phyloP scores from a whole-genome alignment of 1,284 basidiomycete species.

The Rhodotorula sp. region DNA sequence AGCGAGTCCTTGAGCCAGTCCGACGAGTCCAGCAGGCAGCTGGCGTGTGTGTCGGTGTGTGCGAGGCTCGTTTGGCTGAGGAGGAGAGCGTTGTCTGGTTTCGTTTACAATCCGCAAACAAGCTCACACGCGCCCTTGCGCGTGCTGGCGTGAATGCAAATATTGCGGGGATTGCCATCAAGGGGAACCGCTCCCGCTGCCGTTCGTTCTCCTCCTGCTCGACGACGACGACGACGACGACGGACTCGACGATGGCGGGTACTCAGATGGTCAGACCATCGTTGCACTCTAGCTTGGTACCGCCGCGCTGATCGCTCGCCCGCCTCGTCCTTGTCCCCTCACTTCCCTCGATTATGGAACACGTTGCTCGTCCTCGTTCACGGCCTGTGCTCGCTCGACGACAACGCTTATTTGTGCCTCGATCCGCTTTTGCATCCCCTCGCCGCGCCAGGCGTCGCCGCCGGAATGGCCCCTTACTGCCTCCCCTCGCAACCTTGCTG shows the following conservation, averaged over 20 bases:
- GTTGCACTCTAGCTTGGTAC: no score
- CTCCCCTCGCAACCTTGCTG: constrained; percentile 15
- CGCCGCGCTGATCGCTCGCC: not conserved
- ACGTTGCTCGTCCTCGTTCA: not conserved
- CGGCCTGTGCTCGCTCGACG: no score
- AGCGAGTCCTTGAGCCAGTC: no score
- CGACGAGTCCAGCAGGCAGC: not conserved
- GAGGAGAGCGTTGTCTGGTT: not conserved
- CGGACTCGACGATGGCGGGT: no score
- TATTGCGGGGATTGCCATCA: no score
- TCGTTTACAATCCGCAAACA: no score
- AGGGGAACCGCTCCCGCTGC: no score
- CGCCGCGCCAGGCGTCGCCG: not conserved
- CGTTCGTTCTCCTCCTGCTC: no score
- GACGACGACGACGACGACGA: no score
- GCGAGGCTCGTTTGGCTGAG: not conserved
- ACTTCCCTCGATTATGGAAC: not conserved
- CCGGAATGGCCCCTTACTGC: constrained; percentile 1
- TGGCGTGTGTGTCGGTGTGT: not conserved
- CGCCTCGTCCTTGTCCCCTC: not conserved
- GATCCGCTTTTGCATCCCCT: not conserved
- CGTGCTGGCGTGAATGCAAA: no score
- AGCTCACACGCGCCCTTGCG: no score
- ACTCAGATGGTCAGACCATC: no score
- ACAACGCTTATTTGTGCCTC: not conserved